Base-by-base conservation (phyloP, 805 yeast species). In the Myxozyma geophila region DNA sequence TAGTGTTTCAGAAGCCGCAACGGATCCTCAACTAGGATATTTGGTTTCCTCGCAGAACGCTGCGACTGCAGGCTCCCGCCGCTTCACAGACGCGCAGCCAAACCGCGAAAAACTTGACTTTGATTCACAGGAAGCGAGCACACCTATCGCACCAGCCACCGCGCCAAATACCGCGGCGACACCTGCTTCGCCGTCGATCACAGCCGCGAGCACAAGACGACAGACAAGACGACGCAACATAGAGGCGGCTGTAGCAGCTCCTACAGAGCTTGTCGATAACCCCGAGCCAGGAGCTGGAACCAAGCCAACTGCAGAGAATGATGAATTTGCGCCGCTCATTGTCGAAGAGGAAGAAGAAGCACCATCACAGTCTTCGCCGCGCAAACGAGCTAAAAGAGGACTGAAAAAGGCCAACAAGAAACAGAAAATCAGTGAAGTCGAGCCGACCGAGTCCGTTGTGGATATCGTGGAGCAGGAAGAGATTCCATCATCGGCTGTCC, bases 41-140 rank as follows among this genome's bases (percentile, higher is more conserved):
- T 28, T n/a, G n/a, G 17, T 21, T 7, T 28, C 17, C 13, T 12
- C 39, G 10, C 15, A 48, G 17, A 23, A 48, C 19, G 19, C 9
- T 13, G 35, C 17, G 9, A 37, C 40, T 19, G 33, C n/a, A 39
- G 19, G 56, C 47, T 37, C 13, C 8, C 33, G 37, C 7, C n/a
- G 47, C 13, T 51, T 55, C 41, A 37, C 43, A 9, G 64, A 60
- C 49, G 46, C 56, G 1, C 64, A 60, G 28, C 53, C 56, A 7
- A 46, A 23, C 28, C 46, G 60, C n/a, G 57, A 39, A 10, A 60
- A 54, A 43, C 46, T 60, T 3, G 12, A 2, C n/a, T 60, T 60
- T 35, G 64, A 60, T 19, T 48, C 64, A 3, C 64, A 53, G 19
- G 54, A 19, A 2, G 43, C 44, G 5, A 28, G 28, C 28, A 28